A percentile compares a stretch with the other conserved stretches of the same genome.
These are phyloP conservation scores for Calophaca sinica DNA, from an alignment of 306 rosid genomes.

Conservation along the genomic window DNA sequence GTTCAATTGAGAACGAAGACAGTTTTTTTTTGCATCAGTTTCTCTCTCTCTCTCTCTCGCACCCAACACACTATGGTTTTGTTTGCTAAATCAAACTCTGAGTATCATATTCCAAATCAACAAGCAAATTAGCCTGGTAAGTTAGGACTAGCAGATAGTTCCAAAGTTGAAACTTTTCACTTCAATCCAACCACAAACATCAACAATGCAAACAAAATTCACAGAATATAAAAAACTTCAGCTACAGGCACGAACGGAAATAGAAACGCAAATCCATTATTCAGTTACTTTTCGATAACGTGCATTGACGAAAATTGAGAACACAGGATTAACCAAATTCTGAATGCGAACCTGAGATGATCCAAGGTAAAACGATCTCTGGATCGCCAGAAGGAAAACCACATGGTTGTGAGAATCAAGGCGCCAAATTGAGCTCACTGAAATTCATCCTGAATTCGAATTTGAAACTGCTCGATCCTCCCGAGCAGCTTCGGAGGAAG, in stretches of 20 bases:
- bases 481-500: slow-evolving; percentile 42
- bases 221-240: not conserved
- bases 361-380: slow-evolving; percentile 76
- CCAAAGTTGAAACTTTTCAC: not conserved
- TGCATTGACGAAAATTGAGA: slow-evolving; percentile 11
- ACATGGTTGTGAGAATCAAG: slow-evolving; percentile 65
- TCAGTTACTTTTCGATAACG: not conserved
- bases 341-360: slow-evolving; percentile 67
- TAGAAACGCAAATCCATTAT: not conserved
- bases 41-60: not conserved
- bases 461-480: slow-evolving; percentile 48
- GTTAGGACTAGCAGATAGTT: not conserved
- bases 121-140: not conserved
- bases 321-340: not conserved
- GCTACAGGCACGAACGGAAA: not conserved
- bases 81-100: slow-evolving; percentile 9
- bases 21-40: not conserved
- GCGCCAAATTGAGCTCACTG: slow-evolving; percentile 43
- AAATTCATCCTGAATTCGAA: slow-evolving; percentile 44
- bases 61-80: not conserved
- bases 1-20: not conserved
- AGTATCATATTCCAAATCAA: slow-evolving; percentile 9
- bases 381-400: slow-evolving; percentile 82
- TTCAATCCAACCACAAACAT: slow-evolving; percentile 12
- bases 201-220: slow-evolving; percentile 3